Conservation (phyloP, 2,329 filamentous ascomycete genomes). For the Monosporascus sp. region DNA sequence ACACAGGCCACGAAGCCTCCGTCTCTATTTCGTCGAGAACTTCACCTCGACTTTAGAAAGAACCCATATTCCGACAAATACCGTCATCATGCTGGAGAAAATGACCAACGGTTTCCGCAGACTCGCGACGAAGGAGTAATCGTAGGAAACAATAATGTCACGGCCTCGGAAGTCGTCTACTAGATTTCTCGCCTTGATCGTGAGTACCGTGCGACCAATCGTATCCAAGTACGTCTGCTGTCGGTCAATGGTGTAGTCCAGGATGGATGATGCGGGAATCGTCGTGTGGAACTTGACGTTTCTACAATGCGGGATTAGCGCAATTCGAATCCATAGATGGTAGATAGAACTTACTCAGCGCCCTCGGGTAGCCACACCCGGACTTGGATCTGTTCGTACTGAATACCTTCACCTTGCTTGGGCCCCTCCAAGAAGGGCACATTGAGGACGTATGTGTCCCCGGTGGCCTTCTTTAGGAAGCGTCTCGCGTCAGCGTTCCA, state of each 20-base stretch:
- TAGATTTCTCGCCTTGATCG: conserved; percentile 75
- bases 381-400: conserved; percentile 76
- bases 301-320: conserved; percentile 49
- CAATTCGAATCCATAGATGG: conserved; percentile 19
- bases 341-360: conserved; percentile 58
- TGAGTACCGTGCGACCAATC: conserved; percentile 75
- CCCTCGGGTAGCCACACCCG: conserved; percentile 88
- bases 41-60: conserved; percentile 76
- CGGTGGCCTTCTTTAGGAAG: conserved; percentile 63
- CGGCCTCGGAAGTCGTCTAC: conserved; percentile 86
- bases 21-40: conserved; percentile 50
- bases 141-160: conserved; percentile 80
- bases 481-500: conserved; percentile 85
- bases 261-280: conserved; percentile 59
- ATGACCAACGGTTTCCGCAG: conserved; percentile 85
- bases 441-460: conserved; percentile 75
- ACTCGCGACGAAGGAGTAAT: conserved; percentile 67
- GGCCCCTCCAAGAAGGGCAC: conserved; percentile 92
- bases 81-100: conserved; percentile 63
- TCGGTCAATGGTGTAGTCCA: conserved; percentile 52
- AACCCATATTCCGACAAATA: conserved; percentile 71
- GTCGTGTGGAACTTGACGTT: conserved; percentile 74
- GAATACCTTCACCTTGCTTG: conserved; percentile 75
- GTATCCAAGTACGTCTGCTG: conserved; percentile 94
- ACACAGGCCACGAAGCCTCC: not conserved